Base-by-base conservation (phyloP, 169 alveolate species). In the Plasmodium fragile region DNA sequence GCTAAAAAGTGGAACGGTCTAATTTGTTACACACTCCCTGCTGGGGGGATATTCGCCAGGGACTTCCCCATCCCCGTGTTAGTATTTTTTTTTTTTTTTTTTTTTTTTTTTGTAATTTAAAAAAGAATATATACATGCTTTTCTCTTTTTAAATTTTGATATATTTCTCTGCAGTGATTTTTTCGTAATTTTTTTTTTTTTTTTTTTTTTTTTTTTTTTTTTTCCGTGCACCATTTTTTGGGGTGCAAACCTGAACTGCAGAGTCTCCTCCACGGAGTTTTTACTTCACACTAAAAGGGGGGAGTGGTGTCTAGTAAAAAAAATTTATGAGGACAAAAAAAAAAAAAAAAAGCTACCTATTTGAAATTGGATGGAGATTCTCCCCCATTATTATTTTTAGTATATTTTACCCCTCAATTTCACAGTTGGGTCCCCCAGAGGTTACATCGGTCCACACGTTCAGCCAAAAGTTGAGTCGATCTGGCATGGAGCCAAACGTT, bases 401-500 rank as follows among this genome's bases (percentile, higher is more conserved):
- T 45, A 11, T 0, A 2, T 59, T 18, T 0, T 0, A n/a, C 16
- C 18, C 71, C 18, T 0, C 28, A 18, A 22, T 59, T 59, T 59
- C 8, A 59, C 8, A 59, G 0, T 2, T 59, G 75, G 75, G 75
- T n/a, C 34, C 75, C 36, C 34, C 75, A 6, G 75, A 22, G 16
- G 36, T 6, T 16, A 59, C 75, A 3, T 22, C 52, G 25, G 45
- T 18, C 55, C 36, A 84, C 49, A 65, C 18, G 43, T 32, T 18
- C n/a, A 34, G 4, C 92, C 92, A 84, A 75, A 84, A 84, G 32
- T 4, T 84, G 16, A 73, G 28, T 11, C 55, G 13, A 18, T 84
- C 55, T 6, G 80, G 79, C 77, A 84, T 45, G 55, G 77, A 49
- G 16, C 41, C 53, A 73, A 84, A 84, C 22, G 53, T 72, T 18